phyloP scores from a whole-genome alignment of 352 stramenopile genomes.

The Pythium inflatum region DNA sequence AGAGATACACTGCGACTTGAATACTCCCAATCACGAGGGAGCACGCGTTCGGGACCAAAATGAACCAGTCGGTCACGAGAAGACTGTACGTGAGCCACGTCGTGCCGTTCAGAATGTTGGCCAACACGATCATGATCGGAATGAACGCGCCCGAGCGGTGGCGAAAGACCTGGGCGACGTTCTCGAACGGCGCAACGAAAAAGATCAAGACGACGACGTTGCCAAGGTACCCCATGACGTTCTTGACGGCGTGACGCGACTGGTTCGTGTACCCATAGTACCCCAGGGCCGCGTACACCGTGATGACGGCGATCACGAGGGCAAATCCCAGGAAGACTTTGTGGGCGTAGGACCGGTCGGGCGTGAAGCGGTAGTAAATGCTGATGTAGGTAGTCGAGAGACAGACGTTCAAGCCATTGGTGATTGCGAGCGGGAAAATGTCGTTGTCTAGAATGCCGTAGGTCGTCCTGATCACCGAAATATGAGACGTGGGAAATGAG shows the following conservation, averaged over 20 bases:
- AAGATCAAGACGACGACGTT: conserved; percentile 53
- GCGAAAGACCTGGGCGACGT: conserved; percentile 50
- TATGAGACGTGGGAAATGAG: not conserved
- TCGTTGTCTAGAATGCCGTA: conserved; percentile 50
- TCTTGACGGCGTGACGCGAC: conserved; percentile 32
- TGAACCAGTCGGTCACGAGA: conserved; percentile 51
- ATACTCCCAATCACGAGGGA: conserved; percentile 36
- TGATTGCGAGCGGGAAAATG: conserved; percentile 51
- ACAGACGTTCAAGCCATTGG: conserved; percentile 41
- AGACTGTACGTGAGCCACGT: conserved; percentile 60
- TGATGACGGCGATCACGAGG: conserved; percentile 27
- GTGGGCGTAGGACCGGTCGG: conserved; percentile 45
- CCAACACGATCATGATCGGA: conserved; percentile 55
- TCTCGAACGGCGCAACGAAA: conserved; percentile 61
- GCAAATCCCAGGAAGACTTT: conserved; percentile 31
- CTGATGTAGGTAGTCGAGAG: conserved; percentile 46
- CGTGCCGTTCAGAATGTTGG: conserved; percentile 47
- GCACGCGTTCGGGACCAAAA: conserved; percentile 56
- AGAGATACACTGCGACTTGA: conserved; percentile 47
- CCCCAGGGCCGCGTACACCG: conserved; percentile 15
- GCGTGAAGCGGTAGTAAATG: conserved; percentile 50
- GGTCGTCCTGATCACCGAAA: conserved; percentile 29
- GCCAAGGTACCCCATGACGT: conserved; percentile 43
- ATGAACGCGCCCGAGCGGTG: conserved; percentile 55
- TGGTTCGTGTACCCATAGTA: conserved; percentile 17